These are phyloP conservation scores for Cladosporium sp. DNA, from an alignment of 2,329 filamentous ascomycete species.

Conservation along the genomic window DNA sequence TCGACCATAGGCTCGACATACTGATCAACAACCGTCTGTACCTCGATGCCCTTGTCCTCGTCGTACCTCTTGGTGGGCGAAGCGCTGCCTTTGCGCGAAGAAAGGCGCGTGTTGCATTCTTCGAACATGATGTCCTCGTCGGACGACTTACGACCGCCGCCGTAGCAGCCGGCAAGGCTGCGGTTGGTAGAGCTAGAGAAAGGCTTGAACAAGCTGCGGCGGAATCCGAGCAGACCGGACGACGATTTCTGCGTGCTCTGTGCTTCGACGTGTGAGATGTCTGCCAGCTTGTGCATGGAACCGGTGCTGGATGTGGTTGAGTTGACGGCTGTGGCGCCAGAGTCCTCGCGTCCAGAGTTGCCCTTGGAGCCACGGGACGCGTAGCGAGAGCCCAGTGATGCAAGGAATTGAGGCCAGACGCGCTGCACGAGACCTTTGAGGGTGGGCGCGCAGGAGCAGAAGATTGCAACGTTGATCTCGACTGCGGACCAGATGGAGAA, in stretches of 20 bases:
- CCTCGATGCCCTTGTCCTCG: background rate
- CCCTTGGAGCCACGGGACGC: constrained; percentile 7
- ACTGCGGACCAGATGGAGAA: constrained; percentile 11
- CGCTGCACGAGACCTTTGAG: constrained; percentile 7
- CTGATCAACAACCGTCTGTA: constrained; percentile 4
- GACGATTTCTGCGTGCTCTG: background rate
- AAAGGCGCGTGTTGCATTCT: background rate
- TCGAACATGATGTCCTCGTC: constrained; percentile 8
- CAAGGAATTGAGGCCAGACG: constrained; percentile 17
- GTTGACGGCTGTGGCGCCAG: constrained; percentile 3
- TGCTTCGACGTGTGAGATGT: constrained; percentile 3
- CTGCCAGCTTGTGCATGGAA: background rate
- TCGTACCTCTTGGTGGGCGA: background rate
- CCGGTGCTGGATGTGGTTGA: background rate
- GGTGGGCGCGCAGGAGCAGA: constrained; percentile 7
- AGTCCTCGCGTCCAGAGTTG: constrained; percentile 7
- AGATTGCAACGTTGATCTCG: constrained; percentile 8
- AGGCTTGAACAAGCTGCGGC: constrained; percentile 9
- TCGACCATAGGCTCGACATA: background rate
- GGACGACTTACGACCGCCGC: background rate
- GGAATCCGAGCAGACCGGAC: constrained; percentile 5
- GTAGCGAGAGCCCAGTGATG: constrained; percentile 3
- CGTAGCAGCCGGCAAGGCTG: constrained; percentile 3
- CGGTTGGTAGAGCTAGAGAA: constrained; percentile 1
- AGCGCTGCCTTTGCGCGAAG: background rate